Evolutionary conservation across 192 early-diverging fungal genomes (phyloP).

Genomic region (Podila verticillata): DNA sequence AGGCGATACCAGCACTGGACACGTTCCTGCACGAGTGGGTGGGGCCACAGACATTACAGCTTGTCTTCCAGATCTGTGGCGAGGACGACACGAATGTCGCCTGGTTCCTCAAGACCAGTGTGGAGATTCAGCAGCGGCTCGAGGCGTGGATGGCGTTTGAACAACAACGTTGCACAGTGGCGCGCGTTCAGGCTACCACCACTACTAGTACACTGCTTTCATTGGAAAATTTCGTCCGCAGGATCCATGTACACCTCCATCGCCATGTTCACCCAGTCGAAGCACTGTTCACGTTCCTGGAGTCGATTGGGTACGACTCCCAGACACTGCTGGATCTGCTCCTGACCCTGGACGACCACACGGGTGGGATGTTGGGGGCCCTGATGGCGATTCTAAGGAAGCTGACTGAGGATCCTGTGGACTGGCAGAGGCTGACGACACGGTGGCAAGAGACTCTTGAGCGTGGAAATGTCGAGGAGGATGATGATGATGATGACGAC

Average conservation of each 20-base stretch:
- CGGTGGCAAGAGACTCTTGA: constrained; percentile 12
- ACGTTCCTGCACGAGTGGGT: constrained; percentile 14
- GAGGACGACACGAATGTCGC: constrained; percentile 38
- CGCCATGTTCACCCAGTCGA: constrained; percentile 22
- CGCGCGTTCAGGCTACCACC: no score
- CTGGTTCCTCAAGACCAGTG: constrained; percentile 27
- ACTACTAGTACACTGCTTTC: not conserved
- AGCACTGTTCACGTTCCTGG: constrained; percentile 20
- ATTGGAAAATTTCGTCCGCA: not conserved
- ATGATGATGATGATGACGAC: not conserved
- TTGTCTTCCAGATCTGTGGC: constrained; percentile 26
- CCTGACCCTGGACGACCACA: constrained; percentile 17
- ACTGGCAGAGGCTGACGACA: not conserved
- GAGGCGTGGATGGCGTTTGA: not conserved
- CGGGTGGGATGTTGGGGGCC: constrained; percentile 37
- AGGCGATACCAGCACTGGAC: not conserved
- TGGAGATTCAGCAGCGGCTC: constrained; percentile 10
- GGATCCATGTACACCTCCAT: not conserved
- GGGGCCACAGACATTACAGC: constrained; percentile 3
- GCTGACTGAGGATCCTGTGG: constrained; percentile 13
- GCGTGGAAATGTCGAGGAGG: not conserved
- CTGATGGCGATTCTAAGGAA: constrained; percentile 25
- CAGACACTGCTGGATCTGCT: constrained; percentile 37
- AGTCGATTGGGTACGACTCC: constrained; percentile 31
- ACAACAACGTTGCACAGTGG: not conserved